Evolutionary conservation across 768 basidiomycete species (phyloP).

Genomic region (Cubamyces lactineus): DNA sequence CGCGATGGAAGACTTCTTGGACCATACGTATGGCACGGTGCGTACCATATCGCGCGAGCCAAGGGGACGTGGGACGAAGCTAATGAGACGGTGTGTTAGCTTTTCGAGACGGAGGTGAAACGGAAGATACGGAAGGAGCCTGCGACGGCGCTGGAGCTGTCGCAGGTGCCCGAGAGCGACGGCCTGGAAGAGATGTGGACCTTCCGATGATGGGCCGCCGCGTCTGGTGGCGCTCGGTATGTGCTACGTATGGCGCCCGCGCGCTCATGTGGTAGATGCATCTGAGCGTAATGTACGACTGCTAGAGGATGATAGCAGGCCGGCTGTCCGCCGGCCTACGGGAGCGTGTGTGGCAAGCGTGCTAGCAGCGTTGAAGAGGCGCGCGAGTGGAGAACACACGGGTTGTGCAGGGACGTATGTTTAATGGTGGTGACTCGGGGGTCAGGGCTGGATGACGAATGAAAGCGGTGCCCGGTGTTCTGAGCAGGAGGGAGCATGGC

Average conservation of each 20-base stretch:
- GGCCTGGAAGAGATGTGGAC: slow-evolving; percentile 52
- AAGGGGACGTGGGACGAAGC: not conserved
- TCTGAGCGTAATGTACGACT: no score
- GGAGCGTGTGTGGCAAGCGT: no score
- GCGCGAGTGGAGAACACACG: not conserved
- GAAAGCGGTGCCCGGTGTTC: slow-evolving; percentile 10
- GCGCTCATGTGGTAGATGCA: not conserved
- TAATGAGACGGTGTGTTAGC: slow-evolving; percentile 43
- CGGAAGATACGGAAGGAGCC: slow-evolving; percentile 84
- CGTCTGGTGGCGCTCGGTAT: not conserved
- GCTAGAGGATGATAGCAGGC: no score
- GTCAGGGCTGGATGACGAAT: not conserved
- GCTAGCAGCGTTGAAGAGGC: no score
- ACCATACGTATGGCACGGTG: slow-evolving; percentile 89
- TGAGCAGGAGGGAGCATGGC: not conserved
- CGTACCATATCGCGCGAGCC: slow-evolving; percentile 27
- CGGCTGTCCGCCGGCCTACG: no score
- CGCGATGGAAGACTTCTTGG: slow-evolving; percentile 93
- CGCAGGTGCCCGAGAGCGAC: slow-evolving; percentile 35
- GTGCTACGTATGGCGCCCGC: not conserved
- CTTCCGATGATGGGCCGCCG: slow-evolving; percentile 36
- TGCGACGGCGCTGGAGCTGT: slow-evolving; percentile 42
- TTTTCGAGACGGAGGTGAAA: slow-evolving; percentile 83
- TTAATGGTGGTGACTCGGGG: not conserved
- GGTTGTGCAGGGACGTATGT: not conserved